Percentiles rank a stretch among this genome's conserved stretches.
These are phyloP conservation scores for Jacaranda copaia DNA, from an alignment of 257 asterid genomes.

Conservation along the genomic window DNA sequence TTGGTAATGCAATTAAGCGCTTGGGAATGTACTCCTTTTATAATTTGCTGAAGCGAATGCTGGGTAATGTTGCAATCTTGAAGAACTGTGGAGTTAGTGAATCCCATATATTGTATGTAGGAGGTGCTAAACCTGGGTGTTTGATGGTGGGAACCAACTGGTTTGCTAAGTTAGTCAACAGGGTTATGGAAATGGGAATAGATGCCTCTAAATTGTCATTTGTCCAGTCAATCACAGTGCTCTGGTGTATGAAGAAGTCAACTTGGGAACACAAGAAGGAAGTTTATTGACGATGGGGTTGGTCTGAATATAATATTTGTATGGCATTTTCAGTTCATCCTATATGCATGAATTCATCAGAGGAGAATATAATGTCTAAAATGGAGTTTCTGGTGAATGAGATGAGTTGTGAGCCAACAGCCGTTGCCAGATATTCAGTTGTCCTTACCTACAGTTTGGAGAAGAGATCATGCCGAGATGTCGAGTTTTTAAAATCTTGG, in stretches of 20 bases:
- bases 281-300: conserved; percentile 12
- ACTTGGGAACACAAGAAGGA: neutral
- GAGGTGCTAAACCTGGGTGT: neutral
- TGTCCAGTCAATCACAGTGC: neutral
- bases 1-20: too few relatives aligned
- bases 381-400: conserved; percentile 22
- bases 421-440: neutral
- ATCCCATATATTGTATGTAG: neutral
- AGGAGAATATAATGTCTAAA: neutral
- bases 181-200: neutral
- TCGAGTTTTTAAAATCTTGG: conserved; percentile 11
- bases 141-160: neutral
- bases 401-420: neutral
- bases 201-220: neutral
- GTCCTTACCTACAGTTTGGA: conserved; percentile 21
- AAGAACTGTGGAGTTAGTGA: neutral
- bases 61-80: too few relatives aligned
- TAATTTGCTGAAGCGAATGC: too few relatives aligned
- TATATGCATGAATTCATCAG: conserved; percentile 10
- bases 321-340: conserved; percentile 21
- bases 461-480: conserved; percentile 23
- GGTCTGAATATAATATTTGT: conserved; percentile 7
- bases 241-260: neutral
- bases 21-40: too few relatives aligned
- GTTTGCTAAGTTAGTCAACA: neutral